Percentiles rank a stretch among this genome's conserved stretches.
Evolutionary conservation across 23 red algal genomes (phyloP).

Genomic region (Cyanidium caldarium): DNA sequence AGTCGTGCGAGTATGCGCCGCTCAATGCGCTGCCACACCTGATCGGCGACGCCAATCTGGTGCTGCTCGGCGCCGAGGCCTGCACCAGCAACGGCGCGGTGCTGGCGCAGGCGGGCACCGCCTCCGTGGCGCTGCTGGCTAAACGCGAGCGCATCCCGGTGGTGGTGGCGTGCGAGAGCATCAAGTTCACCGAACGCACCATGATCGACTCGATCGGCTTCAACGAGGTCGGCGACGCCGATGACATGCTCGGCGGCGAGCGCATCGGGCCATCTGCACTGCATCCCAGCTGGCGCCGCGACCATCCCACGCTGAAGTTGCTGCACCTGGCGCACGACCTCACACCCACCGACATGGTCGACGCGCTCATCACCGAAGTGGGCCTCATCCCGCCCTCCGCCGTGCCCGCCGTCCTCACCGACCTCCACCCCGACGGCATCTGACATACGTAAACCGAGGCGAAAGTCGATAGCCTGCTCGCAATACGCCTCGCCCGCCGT

Average conservation of each 20-base stretch:
- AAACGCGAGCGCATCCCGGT: conserved; percentile 21
- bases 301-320: conserved; percentile 5
- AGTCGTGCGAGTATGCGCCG: conserved; percentile 1
- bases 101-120: conserved; percentile 13
- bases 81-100: conserved; percentile 24
- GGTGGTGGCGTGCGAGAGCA: conserved; percentile 12
- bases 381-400: conserved; percentile 21
- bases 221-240: conserved; percentile 26
- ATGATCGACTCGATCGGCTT: conserved; percentile 19
- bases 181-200: conserved; percentile 29
- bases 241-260: background rate
- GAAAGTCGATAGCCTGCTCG: too few species aligned
- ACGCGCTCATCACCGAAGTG: conserved; percentile 25
- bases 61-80: conserved; percentile 22
- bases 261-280: background rate
- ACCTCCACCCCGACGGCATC: conserved; percentile 11
- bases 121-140: conserved; percentile 16
- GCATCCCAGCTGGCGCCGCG: background rate
- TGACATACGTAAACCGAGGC: too few species aligned
- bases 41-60: conserved; percentile 1
- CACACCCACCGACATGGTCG: conserved; percentile 19
- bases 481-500: conserved; percentile 2
- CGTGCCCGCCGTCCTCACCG: conserved; percentile 11
- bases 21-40: conserved; percentile 5
- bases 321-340: conserved; percentile 24